Evolutionary conservation across 2,329 filamentous ascomycete genomes (phyloP), one percentile per base, ranked within the genome.

Genomic region (Colletotrichum australisinense): DNA sequence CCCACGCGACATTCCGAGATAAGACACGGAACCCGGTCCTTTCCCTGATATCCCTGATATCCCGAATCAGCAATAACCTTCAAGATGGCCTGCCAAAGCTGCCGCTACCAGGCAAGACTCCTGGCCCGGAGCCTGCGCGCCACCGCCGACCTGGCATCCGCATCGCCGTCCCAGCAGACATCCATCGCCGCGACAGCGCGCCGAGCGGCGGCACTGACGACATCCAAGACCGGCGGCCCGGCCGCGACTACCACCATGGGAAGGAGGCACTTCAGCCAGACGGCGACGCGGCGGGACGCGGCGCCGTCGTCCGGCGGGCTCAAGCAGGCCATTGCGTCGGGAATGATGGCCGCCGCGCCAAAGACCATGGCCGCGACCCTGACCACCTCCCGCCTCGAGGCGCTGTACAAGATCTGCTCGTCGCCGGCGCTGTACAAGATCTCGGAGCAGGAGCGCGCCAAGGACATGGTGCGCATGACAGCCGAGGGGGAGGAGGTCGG

Each of bases 401-500:
- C 89, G 71, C 86, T 98, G 71, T 95, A 95, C 85, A 92, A 93
- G 80, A 88, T 91, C 75, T 97, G 94, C 83, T 89, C 92, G 9
- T 84, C 84, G 71, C 90, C 93, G 76, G 95, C 93, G 58, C 90
- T 92, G 74, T 98, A 98, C 83, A 90, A 86, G 65, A 94, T 97
- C 69, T 90, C 93, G 2, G 88, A 93, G 76, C 87, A 90, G 67
- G 85, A 89, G 63, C 87, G 93, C 76, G 92, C 92, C 77, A 90
- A 91, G 4, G 91, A 88, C 0, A 88, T 90, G 60, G 89, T 97
- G 66, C 89, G 91, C 32, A 93, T 91, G 81, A 93, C 93, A 3
- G 90, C 90, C 66, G 91, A 93, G 38, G 95, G 95, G 9, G 94
- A 97, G 81, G 94, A 98, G 82, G 82, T 98, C 62, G 95, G 96